Percentiles rank a stretch among this genome's conserved stretches.
phyloP scores from a whole-genome alignment of 306 rosid genomes.

The Pterocarpus santalinus region DNA sequence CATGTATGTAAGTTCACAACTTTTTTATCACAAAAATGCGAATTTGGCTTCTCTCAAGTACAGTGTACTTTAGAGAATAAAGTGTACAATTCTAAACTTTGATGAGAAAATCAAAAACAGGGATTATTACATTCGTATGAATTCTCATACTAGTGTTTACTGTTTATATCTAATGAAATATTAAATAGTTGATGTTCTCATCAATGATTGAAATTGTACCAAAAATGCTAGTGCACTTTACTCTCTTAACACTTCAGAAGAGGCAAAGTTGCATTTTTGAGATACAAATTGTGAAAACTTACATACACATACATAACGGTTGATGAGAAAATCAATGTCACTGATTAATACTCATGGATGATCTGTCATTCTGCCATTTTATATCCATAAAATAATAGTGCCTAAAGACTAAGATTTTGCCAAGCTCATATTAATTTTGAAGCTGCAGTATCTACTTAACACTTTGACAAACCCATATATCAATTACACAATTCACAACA shows the following conservation, averaged over 20 bases:
- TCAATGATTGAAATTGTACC: background rate
- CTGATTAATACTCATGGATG: background rate
- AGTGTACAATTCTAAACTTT: background rate
- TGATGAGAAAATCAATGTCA: background rate
- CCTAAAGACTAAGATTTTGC: background rate
- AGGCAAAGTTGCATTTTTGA: too few relatives aligned
- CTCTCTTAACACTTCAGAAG: too few relatives aligned
- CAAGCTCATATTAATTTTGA: constrained; percentile 37
- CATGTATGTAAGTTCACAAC: background rate
- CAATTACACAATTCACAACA: constrained; percentile 27
- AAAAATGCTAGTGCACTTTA: background rate
- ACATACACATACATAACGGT: too few relatives aligned
- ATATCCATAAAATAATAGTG: background rate
- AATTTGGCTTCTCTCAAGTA: background rate
- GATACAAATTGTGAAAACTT: too few relatives aligned
- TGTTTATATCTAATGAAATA: background rate
- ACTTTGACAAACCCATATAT: background rate
- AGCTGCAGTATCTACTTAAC: constrained; percentile 24
- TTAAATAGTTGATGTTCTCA: background rate
- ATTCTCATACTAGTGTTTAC: background rate
- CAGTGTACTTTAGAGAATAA: background rate
- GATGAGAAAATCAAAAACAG: background rate
- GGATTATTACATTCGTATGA: too few relatives aligned
- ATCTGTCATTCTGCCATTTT: background rate
- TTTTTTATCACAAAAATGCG: constrained; percentile 28